A percentile compares a stretch with the other conserved stretches of the same genome.
phyloP scores from a whole-genome alignment of 805 yeast species.

The Suhomyces emberorum region DNA sequence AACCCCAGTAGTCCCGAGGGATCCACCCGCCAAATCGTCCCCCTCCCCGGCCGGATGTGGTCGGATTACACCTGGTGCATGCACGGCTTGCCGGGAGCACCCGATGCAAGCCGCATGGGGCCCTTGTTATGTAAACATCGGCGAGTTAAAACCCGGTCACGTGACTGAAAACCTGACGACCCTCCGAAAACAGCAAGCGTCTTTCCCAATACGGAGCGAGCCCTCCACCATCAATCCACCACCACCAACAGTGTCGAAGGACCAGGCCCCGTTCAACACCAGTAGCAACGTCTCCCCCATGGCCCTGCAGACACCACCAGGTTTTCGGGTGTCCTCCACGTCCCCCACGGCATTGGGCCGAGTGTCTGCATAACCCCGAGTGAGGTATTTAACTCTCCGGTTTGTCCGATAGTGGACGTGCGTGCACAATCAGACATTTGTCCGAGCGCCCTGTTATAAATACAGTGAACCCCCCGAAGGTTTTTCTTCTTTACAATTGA shows the following conservation, averaged over 20 bases:
- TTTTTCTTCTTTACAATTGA: constrained; percentile 6
- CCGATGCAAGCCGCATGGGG: not conserved
- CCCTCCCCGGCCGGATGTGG: too few species aligned
- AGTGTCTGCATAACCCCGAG: constrained; percentile 1
- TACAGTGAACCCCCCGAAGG: constrained; percentile 8
- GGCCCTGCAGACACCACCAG: too few species aligned
- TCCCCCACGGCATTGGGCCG: not conserved
- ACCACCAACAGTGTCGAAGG: too few species aligned
- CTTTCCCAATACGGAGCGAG: constrained; percentile 4
- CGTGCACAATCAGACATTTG: not conserved
- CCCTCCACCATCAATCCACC: not conserved
- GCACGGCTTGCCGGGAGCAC: not conserved
- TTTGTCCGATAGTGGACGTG: not conserved
- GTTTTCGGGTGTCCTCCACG: too few species aligned
- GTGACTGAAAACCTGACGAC: too few species aligned
- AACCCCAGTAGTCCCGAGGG: too few species aligned
- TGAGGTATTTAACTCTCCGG: constrained; percentile 1
- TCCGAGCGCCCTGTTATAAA: constrained; percentile 4
- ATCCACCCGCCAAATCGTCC: too few species aligned
- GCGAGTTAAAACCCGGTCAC: too few species aligned
- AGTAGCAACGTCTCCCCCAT: too few species aligned
- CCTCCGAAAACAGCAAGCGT: constrained; percentile 3
- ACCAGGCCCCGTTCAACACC: too few species aligned
- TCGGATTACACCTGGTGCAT: too few species aligned
- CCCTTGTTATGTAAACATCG: too few species aligned